phyloP scores from a whole-genome alignment of 371 early-diverging fungal species.

The Mortierella sp. region DNA sequence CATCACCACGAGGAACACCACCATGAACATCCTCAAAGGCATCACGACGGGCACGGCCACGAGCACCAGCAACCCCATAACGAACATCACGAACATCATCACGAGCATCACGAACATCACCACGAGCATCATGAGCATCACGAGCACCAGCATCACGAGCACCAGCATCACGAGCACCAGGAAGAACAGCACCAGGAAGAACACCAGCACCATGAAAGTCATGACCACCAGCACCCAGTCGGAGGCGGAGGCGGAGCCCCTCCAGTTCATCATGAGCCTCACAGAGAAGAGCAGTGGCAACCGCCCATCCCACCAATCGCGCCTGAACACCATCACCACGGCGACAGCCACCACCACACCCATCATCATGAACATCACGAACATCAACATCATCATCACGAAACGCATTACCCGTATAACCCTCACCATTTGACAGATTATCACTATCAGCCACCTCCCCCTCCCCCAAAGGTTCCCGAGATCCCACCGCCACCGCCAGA shows the following conservation, averaged over 20 bases:
- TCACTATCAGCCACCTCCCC: constrained; percentile 42
- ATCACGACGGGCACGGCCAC: constrained; percentile 18
- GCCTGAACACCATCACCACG: constrained; percentile 11
- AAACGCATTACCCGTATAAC: constrained; percentile 19
- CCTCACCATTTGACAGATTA: constrained; percentile 54
- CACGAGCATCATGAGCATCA: constrained; percentile 2
- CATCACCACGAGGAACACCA: constrained; percentile 10
- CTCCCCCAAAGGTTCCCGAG: constrained; percentile 32
- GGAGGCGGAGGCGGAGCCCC: neutral
- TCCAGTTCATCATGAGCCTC: constrained; percentile 1
- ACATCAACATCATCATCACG: constrained; percentile 24
- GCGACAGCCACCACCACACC: constrained; percentile 1
- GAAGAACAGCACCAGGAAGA: constrained; percentile 6
- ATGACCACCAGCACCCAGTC: neutral
- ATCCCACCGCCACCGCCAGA: constrained; percentile 26
- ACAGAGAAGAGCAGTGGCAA: constrained; percentile 18
- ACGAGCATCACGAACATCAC: constrained; percentile 9
- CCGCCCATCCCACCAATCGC: constrained; percentile 22
- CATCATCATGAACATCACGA: constrained; percentile 10
- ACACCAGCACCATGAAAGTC: constrained; percentile 6
- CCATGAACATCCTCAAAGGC: constrained; percentile 7
- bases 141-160: constrained; percentile 3
- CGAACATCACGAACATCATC: constrained; percentile 10
- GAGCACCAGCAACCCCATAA: constrained; percentile 18
- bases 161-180: constrained; percentile 7